Conservation (phyloP, 176 grass and related monocot species). For the Cenchrus fungigraminus region DNA sequence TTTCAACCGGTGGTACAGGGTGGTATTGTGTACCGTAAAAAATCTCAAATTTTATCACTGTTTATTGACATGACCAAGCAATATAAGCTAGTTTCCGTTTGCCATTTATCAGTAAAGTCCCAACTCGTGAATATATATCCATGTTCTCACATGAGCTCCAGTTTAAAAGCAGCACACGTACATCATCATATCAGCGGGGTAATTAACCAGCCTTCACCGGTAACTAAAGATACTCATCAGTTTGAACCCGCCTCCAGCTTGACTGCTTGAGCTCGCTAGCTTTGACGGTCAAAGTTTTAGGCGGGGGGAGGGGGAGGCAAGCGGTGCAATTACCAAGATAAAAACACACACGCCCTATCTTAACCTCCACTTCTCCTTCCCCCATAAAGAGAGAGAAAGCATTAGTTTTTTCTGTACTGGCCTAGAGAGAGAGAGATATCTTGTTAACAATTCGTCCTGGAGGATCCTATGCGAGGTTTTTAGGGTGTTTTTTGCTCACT, state of each 20-base stretch:
- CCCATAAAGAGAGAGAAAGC: slow-evolving; percentile 46
- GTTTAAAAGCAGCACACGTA: neutral
- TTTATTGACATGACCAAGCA: too few relatives aligned
- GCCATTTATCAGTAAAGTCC: neutral
- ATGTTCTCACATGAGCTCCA: neutral
- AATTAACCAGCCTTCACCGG: neutral
- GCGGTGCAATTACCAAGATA: slow-evolving; percentile 65
- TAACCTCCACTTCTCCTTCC: slow-evolving; percentile 55
- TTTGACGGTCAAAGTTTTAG: slow-evolving; percentile 87
- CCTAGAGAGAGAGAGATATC: neutral
- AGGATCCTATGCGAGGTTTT: slow-evolving; percentile 62
- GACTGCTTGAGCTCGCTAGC: neutral
- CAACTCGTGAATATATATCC: neutral
- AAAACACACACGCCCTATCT: slow-evolving; percentile 63
- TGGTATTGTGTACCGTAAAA: too few relatives aligned
- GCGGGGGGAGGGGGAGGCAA: slow-evolving; percentile 42
- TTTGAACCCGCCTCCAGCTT: slow-evolving; percentile 31
- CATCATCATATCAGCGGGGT: neutral
- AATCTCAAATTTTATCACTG: too few relatives aligned
- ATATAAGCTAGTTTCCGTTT: too few relatives aligned
- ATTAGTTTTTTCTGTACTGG: slow-evolving; percentile 36
- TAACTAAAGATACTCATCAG: slow-evolving; percentile 10
- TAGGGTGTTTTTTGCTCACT: slow-evolving; percentile 48
- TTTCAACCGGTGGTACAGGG: too few relatives aligned
- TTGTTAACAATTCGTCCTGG: slow-evolving; percentile 48